phyloP scores from a whole-genome alignment of 2,329 filamentous ascomycete species.

The Sphaerulina musiva region DNA sequence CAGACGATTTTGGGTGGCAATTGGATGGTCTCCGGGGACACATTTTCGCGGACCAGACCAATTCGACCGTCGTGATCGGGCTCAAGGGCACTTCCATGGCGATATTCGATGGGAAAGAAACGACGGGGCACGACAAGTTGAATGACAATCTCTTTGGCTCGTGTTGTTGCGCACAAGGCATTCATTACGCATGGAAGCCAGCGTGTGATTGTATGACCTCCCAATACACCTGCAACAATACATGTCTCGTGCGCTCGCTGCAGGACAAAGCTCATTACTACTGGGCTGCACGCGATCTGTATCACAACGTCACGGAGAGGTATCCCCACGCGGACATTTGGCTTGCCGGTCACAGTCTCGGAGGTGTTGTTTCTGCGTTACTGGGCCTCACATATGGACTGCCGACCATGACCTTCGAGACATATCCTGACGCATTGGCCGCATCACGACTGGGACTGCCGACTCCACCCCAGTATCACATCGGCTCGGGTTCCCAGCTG shows the following conservation, averaged over 20 bases:
- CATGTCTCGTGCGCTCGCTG: slow-evolving; percentile 66
- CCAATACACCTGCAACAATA: slow-evolving; percentile 86
- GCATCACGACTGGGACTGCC: slow-evolving; percentile 80
- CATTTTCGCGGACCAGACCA: slow-evolving; percentile 78
- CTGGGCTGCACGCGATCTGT: slow-evolving; percentile 77
- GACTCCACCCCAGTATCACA: slow-evolving; percentile 69
- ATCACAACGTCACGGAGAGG: slow-evolving; percentile 81
- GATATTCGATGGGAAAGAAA: slow-evolving; percentile 89
- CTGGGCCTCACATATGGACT: slow-evolving; percentile 85
- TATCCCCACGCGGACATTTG: slow-evolving; percentile 82
- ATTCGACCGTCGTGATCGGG: slow-evolving; percentile 82
- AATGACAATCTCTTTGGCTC: slow-evolving; percentile 98
- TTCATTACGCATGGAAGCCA: slow-evolving; percentile 80
- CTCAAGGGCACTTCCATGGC: slow-evolving; percentile 66
- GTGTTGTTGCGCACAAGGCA: slow-evolving; percentile 92
- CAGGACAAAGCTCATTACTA: slow-evolving; percentile 86
- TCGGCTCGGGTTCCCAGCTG: slow-evolving; percentile 59
- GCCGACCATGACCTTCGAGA: slow-evolving; percentile 84
- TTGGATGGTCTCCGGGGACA: slow-evolving; percentile 82
- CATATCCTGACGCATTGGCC: slow-evolving; percentile 82
- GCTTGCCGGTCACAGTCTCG: slow-evolving; percentile 87
- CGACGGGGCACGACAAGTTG: slow-evolving; percentile 92
- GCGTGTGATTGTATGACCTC: slow-evolving; percentile 87
- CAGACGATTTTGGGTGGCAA: slow-evolving; percentile 87
- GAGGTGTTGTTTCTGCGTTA: slow-evolving; percentile 80